These are phyloP conservation scores for Pleodorina starrii DNA, from an alignment of 139 green algal species.

Conservation along the genomic window DNA sequence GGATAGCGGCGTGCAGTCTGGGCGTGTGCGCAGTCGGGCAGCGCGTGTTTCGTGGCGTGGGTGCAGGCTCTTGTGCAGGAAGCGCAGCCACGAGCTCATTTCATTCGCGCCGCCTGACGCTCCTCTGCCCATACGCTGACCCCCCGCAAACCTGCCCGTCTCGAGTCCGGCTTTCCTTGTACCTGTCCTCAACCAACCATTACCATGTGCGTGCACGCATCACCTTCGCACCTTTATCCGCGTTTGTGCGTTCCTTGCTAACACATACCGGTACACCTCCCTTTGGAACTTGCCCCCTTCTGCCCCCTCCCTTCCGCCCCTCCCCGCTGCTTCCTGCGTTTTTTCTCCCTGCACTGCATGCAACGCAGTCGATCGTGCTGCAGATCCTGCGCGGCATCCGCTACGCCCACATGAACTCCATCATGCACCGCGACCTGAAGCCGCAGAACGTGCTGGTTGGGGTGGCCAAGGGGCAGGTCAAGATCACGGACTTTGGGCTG, in stretches of 20 bases:
- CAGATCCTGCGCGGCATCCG: constrained; percentile 85
- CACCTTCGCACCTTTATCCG: not conserved
- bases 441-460: constrained; percentile 99
- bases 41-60: too few relatives aligned
- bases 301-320: not conserved
- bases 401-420: constrained; percentile 81
- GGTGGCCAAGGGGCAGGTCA: constrained; percentile 71
- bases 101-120: too few relatives aligned
- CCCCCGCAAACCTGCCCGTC: too few relatives aligned
- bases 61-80: too few relatives aligned
- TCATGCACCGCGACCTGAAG: constrained; percentile 91
- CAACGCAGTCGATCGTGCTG: constrained; percentile 76
- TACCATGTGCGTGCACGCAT: too few relatives aligned
- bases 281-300: not conserved
- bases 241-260: too few relatives aligned
- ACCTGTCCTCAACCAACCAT: too few relatives aligned
- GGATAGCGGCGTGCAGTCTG: too few relatives aligned
- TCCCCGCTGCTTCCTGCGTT: not conserved
- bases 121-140: too few relatives aligned
- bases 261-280: not conserved
- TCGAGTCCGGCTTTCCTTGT: too few relatives aligned
- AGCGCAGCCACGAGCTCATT: too few relatives aligned
- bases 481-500: constrained; percentile 98
- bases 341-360: not conserved
- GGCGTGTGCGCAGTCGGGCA: too few relatives aligned